A percentile compares a stretch with the other conserved stretches of the same genome.
Evolutionary conservation across 108 stramenopile genomes (phyloP).

Genomic region (Mayamaea pseudoterrestris): DNA sequence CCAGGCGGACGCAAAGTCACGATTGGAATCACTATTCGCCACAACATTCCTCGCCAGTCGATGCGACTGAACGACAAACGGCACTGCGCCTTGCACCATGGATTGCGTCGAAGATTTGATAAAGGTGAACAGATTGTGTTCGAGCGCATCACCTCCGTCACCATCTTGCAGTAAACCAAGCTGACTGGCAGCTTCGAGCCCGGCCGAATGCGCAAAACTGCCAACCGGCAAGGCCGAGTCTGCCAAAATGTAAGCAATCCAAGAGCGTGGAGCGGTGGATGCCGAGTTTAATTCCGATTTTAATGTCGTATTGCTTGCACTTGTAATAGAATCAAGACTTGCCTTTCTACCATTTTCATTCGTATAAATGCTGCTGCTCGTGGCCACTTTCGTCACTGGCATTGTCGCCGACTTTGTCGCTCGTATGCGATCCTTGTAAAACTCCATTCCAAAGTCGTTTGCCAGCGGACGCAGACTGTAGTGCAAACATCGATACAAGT

Average conservation of each 20-base stretch:
- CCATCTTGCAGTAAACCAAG: constrained; percentile 33
- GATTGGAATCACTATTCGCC: neutral
- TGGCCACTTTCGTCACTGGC: neutral
- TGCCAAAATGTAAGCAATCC: constrained; percentile 38
- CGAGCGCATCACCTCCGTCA: neutral
- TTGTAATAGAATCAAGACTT: constrained; percentile 1
- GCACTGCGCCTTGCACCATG: constrained; percentile 33
- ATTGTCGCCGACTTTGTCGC: constrained; percentile 7
- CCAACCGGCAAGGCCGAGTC: constrained; percentile 75
- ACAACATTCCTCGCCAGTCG: constrained; percentile 10
- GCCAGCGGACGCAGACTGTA: constrained; percentile 22
- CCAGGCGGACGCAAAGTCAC: constrained; percentile 14
- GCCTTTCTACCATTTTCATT: neutral
- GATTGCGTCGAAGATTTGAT: constrained; percentile 55
- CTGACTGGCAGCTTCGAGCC: constrained; percentile 69
- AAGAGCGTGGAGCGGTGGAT: constrained; percentile 1
- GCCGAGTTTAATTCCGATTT: neutral
- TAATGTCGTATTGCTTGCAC: neutral
- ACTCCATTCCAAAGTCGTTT: constrained; percentile 20
- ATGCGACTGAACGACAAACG: constrained; percentile 47
- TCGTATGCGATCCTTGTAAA: constrained; percentile 32
- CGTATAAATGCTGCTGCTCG: neutral
- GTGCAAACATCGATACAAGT: constrained; percentile 42
- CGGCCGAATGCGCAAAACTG: constrained; percentile 77
- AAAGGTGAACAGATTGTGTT: constrained; percentile 26